These are phyloP conservation scores for Ilyonectria sp. DNA, from an alignment of 2,329 filamentous ascomycete species.

Conservation along the genomic window DNA sequence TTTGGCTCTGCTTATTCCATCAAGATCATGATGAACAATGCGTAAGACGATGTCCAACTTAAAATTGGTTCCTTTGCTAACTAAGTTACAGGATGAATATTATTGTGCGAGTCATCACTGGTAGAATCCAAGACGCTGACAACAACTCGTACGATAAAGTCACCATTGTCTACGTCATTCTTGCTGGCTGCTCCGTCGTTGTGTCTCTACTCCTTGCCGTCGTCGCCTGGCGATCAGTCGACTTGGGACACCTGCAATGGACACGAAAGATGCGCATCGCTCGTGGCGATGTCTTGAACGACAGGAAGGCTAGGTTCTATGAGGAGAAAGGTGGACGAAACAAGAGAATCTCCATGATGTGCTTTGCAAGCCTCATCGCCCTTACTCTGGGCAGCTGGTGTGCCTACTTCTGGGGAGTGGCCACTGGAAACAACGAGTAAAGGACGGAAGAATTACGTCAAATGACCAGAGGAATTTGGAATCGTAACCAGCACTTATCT, in stretches of 20 bases:
- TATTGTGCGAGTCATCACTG: slow-evolving; percentile 68
- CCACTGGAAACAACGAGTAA: slow-evolving; percentile 63
- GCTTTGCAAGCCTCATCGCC: slow-evolving; percentile 59
- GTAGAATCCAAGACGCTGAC: slow-evolving; percentile 70
- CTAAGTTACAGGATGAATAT: slow-evolving; percentile 64
- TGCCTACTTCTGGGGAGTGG: slow-evolving; percentile 73
- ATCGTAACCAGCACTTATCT: background rate
- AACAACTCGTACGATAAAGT: slow-evolving; percentile 68
- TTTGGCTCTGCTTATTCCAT: slow-evolving; percentile 72
- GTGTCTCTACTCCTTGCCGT: slow-evolving; percentile 58
- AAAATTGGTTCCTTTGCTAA: background rate
- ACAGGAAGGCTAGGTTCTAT: slow-evolving; percentile 58
- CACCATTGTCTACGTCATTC: slow-evolving; percentile 67
- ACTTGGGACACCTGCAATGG: slow-evolving; percentile 68
- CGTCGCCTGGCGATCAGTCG: slow-evolving; percentile 54
- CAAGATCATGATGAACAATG: slow-evolving; percentile 73
- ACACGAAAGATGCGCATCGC: slow-evolving; percentile 66
- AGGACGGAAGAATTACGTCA: too few species aligned
- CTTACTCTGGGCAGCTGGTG: slow-evolving; percentile 66
- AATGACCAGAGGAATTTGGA: background rate
- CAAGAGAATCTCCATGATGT: slow-evolving; percentile 55
- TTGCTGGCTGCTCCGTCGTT: slow-evolving; percentile 62
- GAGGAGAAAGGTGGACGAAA: slow-evolving; percentile 55
- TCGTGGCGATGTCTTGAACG: slow-evolving; percentile 58
- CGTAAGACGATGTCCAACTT: slow-evolving; percentile 5